These are phyloP conservation scores for Rhynchospora pubera DNA, from an alignment of 176 grass and related monocot species.

Conservation along the genomic window DNA sequence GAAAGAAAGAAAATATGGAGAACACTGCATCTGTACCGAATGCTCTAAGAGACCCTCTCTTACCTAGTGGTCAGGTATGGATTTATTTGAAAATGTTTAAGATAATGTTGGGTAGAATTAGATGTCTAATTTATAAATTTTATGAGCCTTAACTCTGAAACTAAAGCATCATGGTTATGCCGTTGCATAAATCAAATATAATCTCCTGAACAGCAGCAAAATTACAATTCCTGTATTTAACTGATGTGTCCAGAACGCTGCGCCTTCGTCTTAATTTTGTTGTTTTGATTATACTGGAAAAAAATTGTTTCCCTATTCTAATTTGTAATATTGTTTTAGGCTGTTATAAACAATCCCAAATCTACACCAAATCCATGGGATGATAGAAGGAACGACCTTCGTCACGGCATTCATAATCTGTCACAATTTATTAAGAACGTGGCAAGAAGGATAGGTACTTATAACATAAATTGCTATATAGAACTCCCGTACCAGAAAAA, in stretches of 20 bases:
- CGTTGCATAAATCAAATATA: background rate
- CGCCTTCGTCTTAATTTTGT: background rate
- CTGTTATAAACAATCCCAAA: background rate
- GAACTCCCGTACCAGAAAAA: background rate
- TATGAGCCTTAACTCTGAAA: background rate
- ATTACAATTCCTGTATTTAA: background rate
- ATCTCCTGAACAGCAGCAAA: background rate
- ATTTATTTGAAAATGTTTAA: background rate
- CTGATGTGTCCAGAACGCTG: background rate
- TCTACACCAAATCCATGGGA: background rate
- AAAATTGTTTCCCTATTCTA: background rate
- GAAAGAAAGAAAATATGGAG: constrained; percentile 16
- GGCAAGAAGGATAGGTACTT: constrained; percentile 13
- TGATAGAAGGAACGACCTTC: background rate
- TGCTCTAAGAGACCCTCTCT: constrained; percentile 18
- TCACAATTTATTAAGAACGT: constrained; percentile 16
- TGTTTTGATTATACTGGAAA: background rate
- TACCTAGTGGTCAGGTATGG: background rate
- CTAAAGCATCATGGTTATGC: background rate
- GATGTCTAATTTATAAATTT: background rate
- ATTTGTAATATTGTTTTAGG: constrained; percentile 3
- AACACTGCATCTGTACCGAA: background rate
- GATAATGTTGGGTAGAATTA: background rate
- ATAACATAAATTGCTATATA: background rate
- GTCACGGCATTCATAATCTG: background rate